Percentiles rank a stretch among this genome's conserved stretches.
phyloP scores from a whole-genome alignment of 2,329 filamentous ascomycete genomes.

The Penicillium polonicum region DNA sequence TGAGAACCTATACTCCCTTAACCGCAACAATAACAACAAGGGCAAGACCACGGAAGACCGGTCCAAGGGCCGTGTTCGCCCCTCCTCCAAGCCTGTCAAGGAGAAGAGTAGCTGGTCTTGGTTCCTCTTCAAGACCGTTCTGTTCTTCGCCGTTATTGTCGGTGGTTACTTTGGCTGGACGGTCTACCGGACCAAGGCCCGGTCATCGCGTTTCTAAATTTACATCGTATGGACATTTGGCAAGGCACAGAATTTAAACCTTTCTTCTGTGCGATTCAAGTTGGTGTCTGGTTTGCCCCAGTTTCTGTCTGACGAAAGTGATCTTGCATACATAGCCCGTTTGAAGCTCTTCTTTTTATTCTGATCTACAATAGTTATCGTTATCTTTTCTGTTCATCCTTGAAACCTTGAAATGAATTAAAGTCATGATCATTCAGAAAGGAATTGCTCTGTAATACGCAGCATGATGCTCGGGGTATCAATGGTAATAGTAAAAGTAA shows the following conservation, averaged over 20 bases:
- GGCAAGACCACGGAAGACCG: conserved; percentile 27
- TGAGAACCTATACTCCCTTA: conserved; percentile 72
- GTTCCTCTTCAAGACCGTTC: conserved; percentile 78
- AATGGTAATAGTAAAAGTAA: not conserved
- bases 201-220: conserved; percentile 42
- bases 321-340: conserved; percentile 26
- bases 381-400: conserved; percentile 6
- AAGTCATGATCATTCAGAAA: conserved; percentile 18
- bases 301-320: conserved; percentile 14
- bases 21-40: conserved; percentile 42
- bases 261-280: conserved; percentile 13
- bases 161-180: conserved; percentile 86
- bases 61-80: conserved; percentile 23
- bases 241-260: conserved; percentile 7
- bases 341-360: conserved; percentile 15
- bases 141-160: conserved; percentile 68
- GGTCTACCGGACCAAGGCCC: conserved; percentile 66
- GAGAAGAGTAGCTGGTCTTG: conserved; percentile 59
- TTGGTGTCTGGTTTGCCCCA: conserved; percentile 23
- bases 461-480: conserved; percentile 16
- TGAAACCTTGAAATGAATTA: conserved; percentile 19
- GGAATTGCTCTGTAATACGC: not conserved
- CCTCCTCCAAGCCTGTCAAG: conserved; percentile 19
- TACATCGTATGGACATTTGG: conserved; percentile 5
- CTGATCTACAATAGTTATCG: conserved; percentile 12